These are phyloP conservation scores for Saccharomyces hybrid DNA, from an alignment of 1,139 yeast species.

Conservation along the genomic window DNA sequence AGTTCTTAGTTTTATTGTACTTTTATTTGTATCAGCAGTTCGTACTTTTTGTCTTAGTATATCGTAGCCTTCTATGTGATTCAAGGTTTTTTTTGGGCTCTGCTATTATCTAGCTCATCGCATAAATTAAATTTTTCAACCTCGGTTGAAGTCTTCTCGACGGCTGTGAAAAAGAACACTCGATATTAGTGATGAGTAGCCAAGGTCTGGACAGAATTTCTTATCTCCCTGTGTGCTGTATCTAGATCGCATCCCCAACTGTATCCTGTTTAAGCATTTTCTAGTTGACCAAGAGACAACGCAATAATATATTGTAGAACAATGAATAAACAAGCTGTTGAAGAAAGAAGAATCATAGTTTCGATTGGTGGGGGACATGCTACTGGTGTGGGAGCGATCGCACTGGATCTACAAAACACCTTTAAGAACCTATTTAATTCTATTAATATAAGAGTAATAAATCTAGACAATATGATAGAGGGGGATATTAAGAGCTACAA, in stretches of 20 bases:
- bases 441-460: constrained; percentile 36
- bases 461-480: constrained; percentile 33
- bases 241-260: background rate
- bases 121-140: background rate
- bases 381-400: constrained; percentile 40
- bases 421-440: constrained; percentile 22
- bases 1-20: background rate
- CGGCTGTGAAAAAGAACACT: background rate
- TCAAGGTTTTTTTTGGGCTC: background rate
- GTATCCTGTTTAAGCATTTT: background rate
- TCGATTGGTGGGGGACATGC: constrained; percentile 73
- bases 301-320: background rate
- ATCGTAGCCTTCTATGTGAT: background rate
- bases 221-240: background rate
- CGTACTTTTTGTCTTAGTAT: background rate
- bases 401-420: constrained; percentile 18
- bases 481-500: constrained; percentile 11
- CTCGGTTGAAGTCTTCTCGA: background rate
- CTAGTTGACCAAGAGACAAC: too few relatives aligned
- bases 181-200: background rate
- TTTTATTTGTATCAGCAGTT: background rate
- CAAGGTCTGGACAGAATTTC: background rate
- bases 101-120: background rate
- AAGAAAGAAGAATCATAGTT: constrained; percentile 35
- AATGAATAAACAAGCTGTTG: constrained; percentile 6